Evolutionary conservation across 148 eudicot genomes (phyloP), one percentile per base, ranked within the genome.

Genomic region (Amaranthus cruentus): DNA sequence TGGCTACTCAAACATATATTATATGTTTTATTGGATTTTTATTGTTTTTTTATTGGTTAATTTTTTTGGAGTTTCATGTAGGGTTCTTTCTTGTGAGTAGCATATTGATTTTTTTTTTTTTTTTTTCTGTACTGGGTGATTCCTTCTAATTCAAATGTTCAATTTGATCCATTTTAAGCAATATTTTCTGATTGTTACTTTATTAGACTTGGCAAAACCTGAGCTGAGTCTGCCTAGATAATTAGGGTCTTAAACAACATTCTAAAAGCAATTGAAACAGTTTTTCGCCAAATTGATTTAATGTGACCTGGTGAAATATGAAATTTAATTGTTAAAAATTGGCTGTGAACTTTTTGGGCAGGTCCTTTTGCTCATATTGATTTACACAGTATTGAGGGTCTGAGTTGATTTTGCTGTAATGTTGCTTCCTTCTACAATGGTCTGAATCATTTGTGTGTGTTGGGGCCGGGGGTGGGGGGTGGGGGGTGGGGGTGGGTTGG

Each of bases 111-210:
- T 18, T 72, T 47, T 49, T 72, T 18, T 18, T 18, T 18, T 18
- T 18, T 53, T 12, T 61, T 7, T 73, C 67, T 52, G 12, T 65
- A 49, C 72, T 21, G 44, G 73, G 42, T 68, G 42, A 47, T 15
- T 49, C 18, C 18, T 43, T 44, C 21, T 64, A 11, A 49, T 14
- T 12, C 9, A 47, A 44, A 6, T 55, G 50, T 14, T 12, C 9
- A 13, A 44, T 10, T 55, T 69, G 2, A 10, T 49, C 14, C 59
- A 3, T 3, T 55, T 13, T 60, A 46, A 44, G 47, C 11, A 59
- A 3, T 11, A 15, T 55, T n/a, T 51, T 42, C 14, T 43, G n/a
- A 18, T 21, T 53, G 9, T 64, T 60, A 21, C 43, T 18, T 59
- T 9, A 15, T 59, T 21, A 59, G 63, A 59, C 42, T 28, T 62